Evolutionary conservation across 176 grass and related monocot genomes (phyloP), one percentile per base, ranked within the genome.

Genomic region (Cenchrus purpureus): DNA sequence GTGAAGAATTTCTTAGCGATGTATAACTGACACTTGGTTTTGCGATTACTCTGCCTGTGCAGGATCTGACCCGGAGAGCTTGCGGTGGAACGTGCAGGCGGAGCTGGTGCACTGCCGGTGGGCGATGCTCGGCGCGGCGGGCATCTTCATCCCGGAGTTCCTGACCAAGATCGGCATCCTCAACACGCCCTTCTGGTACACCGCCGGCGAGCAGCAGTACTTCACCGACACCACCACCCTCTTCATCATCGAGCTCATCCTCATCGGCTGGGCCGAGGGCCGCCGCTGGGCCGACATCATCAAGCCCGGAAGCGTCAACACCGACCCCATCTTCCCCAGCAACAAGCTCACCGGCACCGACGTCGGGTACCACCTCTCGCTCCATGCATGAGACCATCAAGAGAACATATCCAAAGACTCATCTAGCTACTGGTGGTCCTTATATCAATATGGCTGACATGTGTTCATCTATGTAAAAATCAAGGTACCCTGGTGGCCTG

Each of bases 281-380:
- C 87, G 93, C 62, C 88, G 97, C 72, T 99, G 93, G 93, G 93
- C 91, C 3, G 97, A 99, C 91, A 96, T 95, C 86, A 76, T 96
- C 77, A 99, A 99, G 71, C 97, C 97, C 1, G 97, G 97, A 12
- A 88, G 84, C 74, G 91, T 96, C 83, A 96, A 92, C 88, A 99
- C 93, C 20, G 93, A 99, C 71, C 91, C 93, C 65, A 80, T 99
- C 82, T 96, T 99, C 88, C 93, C 93, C 82, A 88, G 43, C 74
- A 96, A 99, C 91, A 99, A 96, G 93, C 87, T 95, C 83, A 95
- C 91, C 14, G 97, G 97, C 78, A 96, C 93, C 19, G 97, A 99
- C 65, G 93, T 96, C 50, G 97, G 91, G 58, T 92, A 90, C 37
- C n/a, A 15, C n/a, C 51, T 25, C 58, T 5, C 25, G 40, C 67